phyloP scores from a whole-genome alignment of 1,139 yeast species.

The Lodderomyces metapsilosis region DNA sequence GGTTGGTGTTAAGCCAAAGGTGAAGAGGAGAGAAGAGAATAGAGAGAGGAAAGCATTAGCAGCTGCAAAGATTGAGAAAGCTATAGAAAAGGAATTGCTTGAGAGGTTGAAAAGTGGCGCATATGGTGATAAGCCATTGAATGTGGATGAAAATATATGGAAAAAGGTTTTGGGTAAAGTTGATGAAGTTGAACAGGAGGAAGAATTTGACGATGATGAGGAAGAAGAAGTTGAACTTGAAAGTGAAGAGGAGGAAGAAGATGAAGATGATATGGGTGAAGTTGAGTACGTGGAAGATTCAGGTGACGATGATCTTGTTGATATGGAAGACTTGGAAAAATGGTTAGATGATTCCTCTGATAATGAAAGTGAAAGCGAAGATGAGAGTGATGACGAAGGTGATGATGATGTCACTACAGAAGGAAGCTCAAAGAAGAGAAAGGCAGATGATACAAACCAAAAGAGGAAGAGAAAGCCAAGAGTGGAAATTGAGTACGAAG shows the following conservation, averaged over 20 bases:
- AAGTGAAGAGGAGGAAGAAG: conserved; percentile 50
- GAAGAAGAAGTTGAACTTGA: conserved; percentile 65
- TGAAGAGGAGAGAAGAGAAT: conserved; percentile 87
- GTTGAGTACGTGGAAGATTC: conserved; percentile 85
- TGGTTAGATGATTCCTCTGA: conserved; percentile 77
- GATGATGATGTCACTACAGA: conserved; percentile 26
- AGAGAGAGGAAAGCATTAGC: conserved; percentile 95
- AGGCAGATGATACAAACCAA: conserved; percentile 24
- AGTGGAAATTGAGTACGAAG: conserved; percentile 82
- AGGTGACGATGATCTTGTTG: conserved; percentile 85
- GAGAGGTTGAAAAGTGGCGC: conserved; percentile 97
- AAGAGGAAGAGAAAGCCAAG: conserved; percentile 62
- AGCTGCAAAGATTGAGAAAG: conserved; percentile 95
- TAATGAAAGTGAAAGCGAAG: conserved; percentile 33
- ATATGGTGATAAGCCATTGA: conserved; percentile 94
- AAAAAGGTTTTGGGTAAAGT: conserved; percentile 83
- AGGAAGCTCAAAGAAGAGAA: conserved; percentile 35
- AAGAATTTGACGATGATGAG: conserved; percentile 61
- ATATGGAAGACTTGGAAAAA: conserved; percentile 85
- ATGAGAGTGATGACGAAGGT: conserved; percentile 30
- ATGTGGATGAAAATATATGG: conserved; percentile 96
- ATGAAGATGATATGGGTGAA: conserved; percentile 73
- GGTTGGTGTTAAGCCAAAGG: conserved; percentile 90
- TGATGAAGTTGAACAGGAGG: conserved; percentile 56
- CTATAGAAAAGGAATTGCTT: conserved; percentile 90